These are phyloP conservation scores for Didymosphaeria variabile DNA, from an alignment of 2,329 filamentous ascomycete species.

Conservation along the genomic window DNA sequence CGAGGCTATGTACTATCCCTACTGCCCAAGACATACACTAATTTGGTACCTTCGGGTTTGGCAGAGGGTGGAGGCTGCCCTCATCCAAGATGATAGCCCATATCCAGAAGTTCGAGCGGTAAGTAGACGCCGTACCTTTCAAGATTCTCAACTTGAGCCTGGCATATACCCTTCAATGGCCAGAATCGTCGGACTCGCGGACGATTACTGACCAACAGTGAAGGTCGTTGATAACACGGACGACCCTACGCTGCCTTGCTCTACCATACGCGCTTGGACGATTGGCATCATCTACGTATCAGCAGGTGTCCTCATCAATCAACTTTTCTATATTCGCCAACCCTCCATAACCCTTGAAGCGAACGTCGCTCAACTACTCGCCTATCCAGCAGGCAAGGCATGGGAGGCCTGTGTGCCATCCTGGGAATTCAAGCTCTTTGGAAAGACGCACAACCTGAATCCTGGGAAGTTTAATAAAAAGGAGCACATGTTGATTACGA, in stretches of 20 bases:
- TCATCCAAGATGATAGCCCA: constrained; percentile 55
- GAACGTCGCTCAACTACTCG: constrained; percentile 19
- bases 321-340: constrained; percentile 19
- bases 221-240: constrained; percentile 20
- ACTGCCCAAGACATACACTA: too few relatives aligned
- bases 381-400: constrained; percentile 17
- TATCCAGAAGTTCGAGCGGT: constrained; percentile 27
- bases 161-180: background rate
- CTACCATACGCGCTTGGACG: constrained; percentile 20
- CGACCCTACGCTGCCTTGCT: constrained; percentile 31
- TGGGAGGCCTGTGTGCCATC: constrained; percentile 16
- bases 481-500: constrained; percentile 27
- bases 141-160: background rate
- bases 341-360: constrained; percentile 15
- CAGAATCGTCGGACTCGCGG: background rate
- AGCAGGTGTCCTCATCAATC: constrained; percentile 42
- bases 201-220: background rate
- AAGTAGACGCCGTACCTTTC: background rate
- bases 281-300: constrained; percentile 17
- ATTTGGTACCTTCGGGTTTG: too few relatives aligned
- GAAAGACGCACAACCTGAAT: constrained; percentile 18
- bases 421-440: constrained; percentile 16
- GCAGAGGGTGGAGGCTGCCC: constrained; percentile 61
- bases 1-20: too few relatives aligned
- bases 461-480: constrained; percentile 24